A percentile compares a stretch with the other conserved stretches of the same genome.
These are phyloP conservation scores for Dioszegia hungarica DNA, from an alignment of 768 basidiomycete genomes.

Conservation along the genomic window DNA sequence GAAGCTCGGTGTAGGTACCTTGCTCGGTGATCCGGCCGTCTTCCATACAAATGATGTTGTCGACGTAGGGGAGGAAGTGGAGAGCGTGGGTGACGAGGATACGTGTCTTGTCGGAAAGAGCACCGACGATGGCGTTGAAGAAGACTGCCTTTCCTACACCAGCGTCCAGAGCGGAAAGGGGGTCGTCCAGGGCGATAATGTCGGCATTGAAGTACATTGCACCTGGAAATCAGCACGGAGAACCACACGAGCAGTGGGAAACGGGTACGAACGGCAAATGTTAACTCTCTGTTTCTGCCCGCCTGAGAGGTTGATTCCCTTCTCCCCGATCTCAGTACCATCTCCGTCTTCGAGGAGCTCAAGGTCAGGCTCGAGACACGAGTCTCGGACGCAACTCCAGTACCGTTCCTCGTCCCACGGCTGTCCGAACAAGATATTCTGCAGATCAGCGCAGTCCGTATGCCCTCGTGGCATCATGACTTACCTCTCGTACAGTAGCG, in stretches of 20 bases:
- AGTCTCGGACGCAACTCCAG: constrained; percentile 71
- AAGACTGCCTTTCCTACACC: constrained; percentile 86
- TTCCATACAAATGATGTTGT: constrained; percentile 73
- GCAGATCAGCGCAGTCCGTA: not conserved
- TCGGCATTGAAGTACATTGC: constrained; percentile 81
- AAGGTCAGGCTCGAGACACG: constrained; percentile 74
- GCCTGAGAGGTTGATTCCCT: constrained; percentile 81
- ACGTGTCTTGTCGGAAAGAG: constrained; percentile 65
- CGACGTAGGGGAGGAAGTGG: constrained; percentile 80
- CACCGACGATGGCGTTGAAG: constrained; percentile 70
- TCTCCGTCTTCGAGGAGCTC: constrained; percentile 73
- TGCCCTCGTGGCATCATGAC: constrained; percentile 1
- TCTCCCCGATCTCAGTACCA: constrained; percentile 77
- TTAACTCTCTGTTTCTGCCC: constrained; percentile 73
- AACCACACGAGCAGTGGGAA: too few species aligned
- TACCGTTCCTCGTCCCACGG: constrained; percentile 76
- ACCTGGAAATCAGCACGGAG: too few species aligned
- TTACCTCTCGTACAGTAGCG: constrained; percentile 66
- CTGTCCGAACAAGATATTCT: constrained; percentile 78
- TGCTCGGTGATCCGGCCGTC: constrained; percentile 74
- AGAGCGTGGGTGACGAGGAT: constrained; percentile 87
- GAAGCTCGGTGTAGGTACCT: constrained; percentile 72
- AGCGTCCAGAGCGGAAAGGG: constrained; percentile 84
- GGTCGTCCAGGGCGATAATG: constrained; percentile 76
- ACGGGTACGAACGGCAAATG: too few species aligned